Evolutionary conservation across 1,284 basidiomycete species (phyloP).

Genomic region (Irpex lacteus): DNA sequence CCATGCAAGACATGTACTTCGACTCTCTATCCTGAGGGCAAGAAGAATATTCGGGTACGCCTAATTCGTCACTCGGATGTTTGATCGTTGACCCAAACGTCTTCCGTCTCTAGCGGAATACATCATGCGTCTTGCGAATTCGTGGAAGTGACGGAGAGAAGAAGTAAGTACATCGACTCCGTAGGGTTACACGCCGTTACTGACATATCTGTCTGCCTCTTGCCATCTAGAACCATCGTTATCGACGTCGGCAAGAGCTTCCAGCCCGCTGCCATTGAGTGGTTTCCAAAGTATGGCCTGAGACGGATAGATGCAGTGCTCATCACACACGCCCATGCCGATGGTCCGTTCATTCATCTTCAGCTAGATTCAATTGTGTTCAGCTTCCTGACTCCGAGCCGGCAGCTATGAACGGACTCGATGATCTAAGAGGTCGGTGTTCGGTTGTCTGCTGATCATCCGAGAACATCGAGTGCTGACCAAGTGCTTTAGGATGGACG

Average conservation of each 20-base stretch:
- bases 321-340: conserved; percentile 78
- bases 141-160: conserved; percentile 46
- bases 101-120: conserved; percentile 51
- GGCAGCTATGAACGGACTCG: conserved; percentile 78
- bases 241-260: conserved; percentile 84
- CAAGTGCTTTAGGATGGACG: conserved; percentile 64
- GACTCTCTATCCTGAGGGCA: conserved; percentile 60
- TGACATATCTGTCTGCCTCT: not conserved
- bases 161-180: conserved; percentile 41
- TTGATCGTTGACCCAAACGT: conserved; percentile 1
- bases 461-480: conserved; percentile 4
- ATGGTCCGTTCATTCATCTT: conserved; percentile 45
- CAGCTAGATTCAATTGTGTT: conserved; percentile 2
- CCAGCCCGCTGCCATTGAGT: conserved; percentile 71
- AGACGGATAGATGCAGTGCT: conserved; percentile 76
- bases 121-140: conserved; percentile 60
- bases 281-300: conserved; percentile 76
- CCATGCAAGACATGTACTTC: conserved; percentile 68
- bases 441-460: conserved; percentile 10
- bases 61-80: not conserved
- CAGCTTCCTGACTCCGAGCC: conserved; percentile 11
- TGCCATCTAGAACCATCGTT: conserved; percentile 54
- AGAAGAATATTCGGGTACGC: conserved; percentile 61
- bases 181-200: not conserved
- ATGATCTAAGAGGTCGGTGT: conserved; percentile 70